Evolutionary conservation across 192 early-diverging fungal species (phyloP).

Genomic region (Coemansia sp.): DNA sequence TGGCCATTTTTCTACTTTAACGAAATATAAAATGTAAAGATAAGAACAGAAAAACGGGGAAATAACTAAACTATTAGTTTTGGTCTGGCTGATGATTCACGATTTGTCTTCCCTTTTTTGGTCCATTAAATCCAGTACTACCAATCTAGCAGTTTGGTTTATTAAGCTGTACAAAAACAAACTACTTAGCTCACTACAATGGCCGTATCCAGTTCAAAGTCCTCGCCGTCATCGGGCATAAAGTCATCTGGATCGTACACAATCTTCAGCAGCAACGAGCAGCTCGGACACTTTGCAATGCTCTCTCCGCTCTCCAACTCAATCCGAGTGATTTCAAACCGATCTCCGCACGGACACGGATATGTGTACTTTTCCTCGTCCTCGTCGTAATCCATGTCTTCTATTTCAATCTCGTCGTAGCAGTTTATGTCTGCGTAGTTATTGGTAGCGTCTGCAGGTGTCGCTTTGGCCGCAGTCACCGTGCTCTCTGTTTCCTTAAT

Average conservation of each 20-base stretch:
- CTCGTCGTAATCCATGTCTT: conserved; percentile 8
- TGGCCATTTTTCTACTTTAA: background rate
- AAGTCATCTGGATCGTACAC: conserved; percentile 77
- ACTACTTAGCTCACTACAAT: conserved; percentile 13
- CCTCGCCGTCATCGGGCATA: conserved; percentile 25
- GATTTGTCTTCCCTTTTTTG: background rate
- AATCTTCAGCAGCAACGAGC: conserved; percentile 87
- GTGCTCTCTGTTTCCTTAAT: background rate
- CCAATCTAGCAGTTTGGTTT: too few species aligned
- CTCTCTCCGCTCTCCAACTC: conserved; percentile 80
- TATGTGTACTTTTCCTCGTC: conserved; percentile 86
- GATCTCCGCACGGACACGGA: conserved; percentile 97
- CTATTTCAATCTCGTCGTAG: conserved; percentile 60
- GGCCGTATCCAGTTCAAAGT: conserved; percentile 18
- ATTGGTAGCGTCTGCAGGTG: background rate
- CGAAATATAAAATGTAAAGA: background rate
- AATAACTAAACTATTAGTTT: background rate
- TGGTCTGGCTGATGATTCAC: background rate
- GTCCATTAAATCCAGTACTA: too few species aligned
- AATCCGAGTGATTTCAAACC: conserved; percentile 81
- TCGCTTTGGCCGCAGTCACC: background rate
- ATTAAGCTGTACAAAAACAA: background rate
- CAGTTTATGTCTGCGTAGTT: conserved; percentile 7
- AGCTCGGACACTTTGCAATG: conserved; percentile 87
- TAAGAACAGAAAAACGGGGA: background rate